These are phyloP conservation scores for Colletotrichum tofieldiae DNA, from an alignment of 2,329 filamentous ascomycete genomes.

Conservation along the genomic window DNA sequence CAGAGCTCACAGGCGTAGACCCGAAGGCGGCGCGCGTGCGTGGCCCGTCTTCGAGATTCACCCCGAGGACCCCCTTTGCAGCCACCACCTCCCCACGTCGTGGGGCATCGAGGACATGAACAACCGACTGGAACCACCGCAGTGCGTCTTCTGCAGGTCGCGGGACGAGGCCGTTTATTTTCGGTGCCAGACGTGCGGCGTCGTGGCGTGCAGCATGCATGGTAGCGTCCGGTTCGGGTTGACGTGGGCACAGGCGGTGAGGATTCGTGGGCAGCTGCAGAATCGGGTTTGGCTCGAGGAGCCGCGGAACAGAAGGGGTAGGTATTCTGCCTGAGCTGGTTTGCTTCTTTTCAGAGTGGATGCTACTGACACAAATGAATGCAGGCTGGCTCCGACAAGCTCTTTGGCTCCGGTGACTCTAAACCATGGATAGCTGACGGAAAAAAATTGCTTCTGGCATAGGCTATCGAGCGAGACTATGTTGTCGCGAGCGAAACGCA, in stretches of 20 bases:
- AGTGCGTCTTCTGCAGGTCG: constrained; percentile 16
- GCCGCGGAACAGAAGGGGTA: neutral
- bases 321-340: neutral
- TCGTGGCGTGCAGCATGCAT: constrained; percentile 18
- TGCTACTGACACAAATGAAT: neutral
- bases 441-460: neutral
- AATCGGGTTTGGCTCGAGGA: constrained; percentile 15
- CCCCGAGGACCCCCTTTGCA: constrained; percentile 16
- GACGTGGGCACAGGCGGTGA: constrained; percentile 2
- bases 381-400: constrained; percentile 4
- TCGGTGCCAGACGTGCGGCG: constrained; percentile 13
- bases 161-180: constrained; percentile 7
- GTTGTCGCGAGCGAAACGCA: neutral
- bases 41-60: constrained; percentile 14
- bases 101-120: constrained; percentile 20
- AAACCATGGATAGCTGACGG: neutral
- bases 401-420: neutral
- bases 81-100: constrained; percentile 2
- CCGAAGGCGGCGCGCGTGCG: neutral
- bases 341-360: neutral
- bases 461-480: neutral
- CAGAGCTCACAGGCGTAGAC: neutral
- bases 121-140: neutral
- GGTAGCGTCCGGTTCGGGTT: constrained; percentile 1
- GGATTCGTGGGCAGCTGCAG: neutral